A percentile compares a stretch with the other conserved stretches of the same genome.
Evolutionary conservation across 768 basidiomycete species (phyloP).

Genomic region (Pulveroboletus sp.): DNA sequence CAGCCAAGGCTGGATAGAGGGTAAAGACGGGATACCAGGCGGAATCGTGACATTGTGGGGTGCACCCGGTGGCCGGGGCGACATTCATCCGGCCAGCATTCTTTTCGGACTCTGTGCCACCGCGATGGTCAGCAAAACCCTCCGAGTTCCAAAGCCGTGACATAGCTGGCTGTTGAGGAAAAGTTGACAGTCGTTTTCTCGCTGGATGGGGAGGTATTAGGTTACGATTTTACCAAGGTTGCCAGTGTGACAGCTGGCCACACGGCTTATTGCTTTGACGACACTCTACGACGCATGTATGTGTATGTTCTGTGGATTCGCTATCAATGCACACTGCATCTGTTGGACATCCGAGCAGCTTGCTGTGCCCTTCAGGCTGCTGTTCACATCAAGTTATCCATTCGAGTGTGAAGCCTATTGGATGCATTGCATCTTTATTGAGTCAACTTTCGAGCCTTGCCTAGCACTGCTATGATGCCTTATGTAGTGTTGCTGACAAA

Average conservation of each 20-base stretch:
- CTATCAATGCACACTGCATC: neutral
- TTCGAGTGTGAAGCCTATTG: too few species aligned
- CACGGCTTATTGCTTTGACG: conserved; percentile 7
- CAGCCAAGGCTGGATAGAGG: conserved; percentile 79
- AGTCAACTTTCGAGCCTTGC: too few species aligned
- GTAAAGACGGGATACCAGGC: conserved; percentile 68
- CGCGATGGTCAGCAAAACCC: conserved; percentile 97
- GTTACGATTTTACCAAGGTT: conserved; percentile 4
- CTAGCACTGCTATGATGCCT: too few species aligned
- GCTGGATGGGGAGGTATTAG: conserved; percentile 1
- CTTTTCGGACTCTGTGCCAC: conserved; percentile 88
- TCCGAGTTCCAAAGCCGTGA: conserved; percentile 78
- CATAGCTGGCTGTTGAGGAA: neutral
- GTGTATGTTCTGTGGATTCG: conserved; percentile 7
- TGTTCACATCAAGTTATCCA: too few species aligned
- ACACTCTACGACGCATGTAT: conserved; percentile 16
- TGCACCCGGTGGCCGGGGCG: conserved; percentile 65
- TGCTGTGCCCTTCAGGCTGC: too few species aligned
- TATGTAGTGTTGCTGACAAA: too few species aligned
- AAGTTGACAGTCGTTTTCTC: neutral
- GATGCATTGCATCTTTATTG: too few species aligned
- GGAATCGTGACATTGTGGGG: conserved; percentile 78
- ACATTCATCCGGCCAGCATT: conserved; percentile 75
- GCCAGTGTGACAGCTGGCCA: neutral
- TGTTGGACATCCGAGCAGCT: neutral